These are phyloP conservation scores for Penicillium frequentans DNA, from an alignment of 2,329 filamentous ascomycete genomes.

Conservation along the genomic window DNA sequence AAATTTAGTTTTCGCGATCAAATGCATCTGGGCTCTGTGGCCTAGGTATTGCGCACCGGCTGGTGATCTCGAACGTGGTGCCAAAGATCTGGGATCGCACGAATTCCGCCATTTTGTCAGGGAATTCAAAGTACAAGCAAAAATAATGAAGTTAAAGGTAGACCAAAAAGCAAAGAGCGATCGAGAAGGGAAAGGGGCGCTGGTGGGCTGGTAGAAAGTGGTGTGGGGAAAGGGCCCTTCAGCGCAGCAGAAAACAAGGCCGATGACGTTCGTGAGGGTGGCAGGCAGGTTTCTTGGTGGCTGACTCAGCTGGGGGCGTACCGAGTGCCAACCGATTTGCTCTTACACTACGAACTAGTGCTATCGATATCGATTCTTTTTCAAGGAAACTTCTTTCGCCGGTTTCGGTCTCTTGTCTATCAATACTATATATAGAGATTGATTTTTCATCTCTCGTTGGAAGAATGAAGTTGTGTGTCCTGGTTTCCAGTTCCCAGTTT, in stretches of 20 bases:
- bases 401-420: too few relatives aligned
- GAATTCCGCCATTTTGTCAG: constrained; percentile 91
- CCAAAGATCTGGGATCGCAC: constrained; percentile 99
- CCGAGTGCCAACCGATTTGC: neutral
- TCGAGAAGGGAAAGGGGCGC: constrained; percentile 13
- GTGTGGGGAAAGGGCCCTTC: constrained; percentile 32
- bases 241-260: constrained; percentile 28
- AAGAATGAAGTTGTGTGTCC: neutral
- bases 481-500: neutral
- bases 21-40: neutral
- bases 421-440: neutral
- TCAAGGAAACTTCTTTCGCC: neutral
- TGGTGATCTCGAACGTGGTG: constrained; percentile 99
- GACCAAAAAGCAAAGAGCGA: constrained; percentile 1
- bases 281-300: constrained; percentile 19
- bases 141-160: constrained; percentile 3
- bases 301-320: constrained; percentile 15
- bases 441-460: neutral
- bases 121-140: neutral
- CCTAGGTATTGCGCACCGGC: constrained; percentile 63
- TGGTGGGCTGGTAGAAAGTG: constrained; percentile 12
- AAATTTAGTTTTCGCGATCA: constrained; percentile 3
- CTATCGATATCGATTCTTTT: neutral
- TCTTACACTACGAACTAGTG: too few relatives aligned
- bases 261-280: constrained; percentile 33